phyloP scores from a whole-genome alignment of 345 rosid species.

The Salix viminalis region DNA sequence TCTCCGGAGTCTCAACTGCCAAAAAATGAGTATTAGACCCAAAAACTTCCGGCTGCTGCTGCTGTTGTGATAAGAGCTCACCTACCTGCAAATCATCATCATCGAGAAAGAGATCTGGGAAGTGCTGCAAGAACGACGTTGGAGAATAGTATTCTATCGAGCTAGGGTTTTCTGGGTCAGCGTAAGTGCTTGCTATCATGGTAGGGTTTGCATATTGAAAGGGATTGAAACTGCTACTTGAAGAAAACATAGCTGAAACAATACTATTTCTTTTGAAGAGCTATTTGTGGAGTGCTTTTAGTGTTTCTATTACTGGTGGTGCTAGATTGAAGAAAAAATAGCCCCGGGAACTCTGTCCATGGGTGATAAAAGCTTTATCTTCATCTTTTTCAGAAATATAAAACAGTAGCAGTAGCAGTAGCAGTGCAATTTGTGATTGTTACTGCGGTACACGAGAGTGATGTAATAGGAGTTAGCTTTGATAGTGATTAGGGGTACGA shows the following conservation, averaged over 20 bases:
- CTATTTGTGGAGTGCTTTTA: not conserved
- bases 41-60: constrained; percentile 14
- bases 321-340: not conserved
- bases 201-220: constrained; percentile 13
- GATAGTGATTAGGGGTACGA: constrained; percentile 19
- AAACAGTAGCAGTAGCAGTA: not conserved
- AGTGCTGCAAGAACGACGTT: constrained; percentile 26
- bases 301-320: not conserved
- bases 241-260: constrained; percentile 17
- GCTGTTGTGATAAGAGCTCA: constrained; percentile 8
- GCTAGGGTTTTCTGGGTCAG: constrained; percentile 17
- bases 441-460: not conserved
- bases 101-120: constrained; percentile 18
- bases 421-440: not conserved
- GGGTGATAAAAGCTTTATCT: not conserved
- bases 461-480: not conserved
- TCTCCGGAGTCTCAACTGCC: constrained; percentile 7
- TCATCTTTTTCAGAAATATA: not conserved
- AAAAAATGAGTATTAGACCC: not conserved
- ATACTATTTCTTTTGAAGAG: not conserved
- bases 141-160: constrained; percentile 9
- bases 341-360: constrained; percentile 2
- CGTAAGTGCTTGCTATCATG: constrained; percentile 3
- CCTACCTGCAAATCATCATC: constrained; percentile 17
- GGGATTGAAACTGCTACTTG: constrained; percentile 9